Conservation (phyloP, 2,329 filamentous ascomycete genomes). For the Fusarium torreyae region DNA sequence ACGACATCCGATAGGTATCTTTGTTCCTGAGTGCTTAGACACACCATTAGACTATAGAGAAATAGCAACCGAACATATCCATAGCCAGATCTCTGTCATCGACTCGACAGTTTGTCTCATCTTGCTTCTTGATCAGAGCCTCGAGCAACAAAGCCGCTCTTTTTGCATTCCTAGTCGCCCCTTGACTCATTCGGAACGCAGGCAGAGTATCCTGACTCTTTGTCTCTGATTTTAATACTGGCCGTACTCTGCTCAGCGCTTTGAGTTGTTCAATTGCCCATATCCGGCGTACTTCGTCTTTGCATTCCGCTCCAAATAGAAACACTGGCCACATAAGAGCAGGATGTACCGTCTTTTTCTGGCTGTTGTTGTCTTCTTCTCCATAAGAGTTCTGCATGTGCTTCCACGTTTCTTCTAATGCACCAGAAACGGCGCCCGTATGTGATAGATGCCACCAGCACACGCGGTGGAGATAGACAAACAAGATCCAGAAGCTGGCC, state of each 20-base stretch:
- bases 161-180: constrained; percentile 12
- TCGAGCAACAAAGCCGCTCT: constrained; percentile 1
- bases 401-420: neutral
- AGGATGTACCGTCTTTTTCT: constrained; percentile 2
- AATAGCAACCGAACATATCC: constrained; percentile 20
- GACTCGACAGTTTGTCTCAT: neutral
- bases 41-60: neutral
- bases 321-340: constrained; percentile 6
- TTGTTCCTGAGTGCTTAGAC: too few species aligned
- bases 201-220: neutral
- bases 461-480: constrained; percentile 6
- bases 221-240: neutral
- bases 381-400: constrained; percentile 14
- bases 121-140: neutral
- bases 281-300: rapidly evolving
- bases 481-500: constrained; percentile 16
- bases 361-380: neutral
- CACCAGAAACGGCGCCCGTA: neutral
- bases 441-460: constrained; percentile 21
- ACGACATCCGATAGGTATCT: too few species aligned
- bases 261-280: constrained; percentile 2
- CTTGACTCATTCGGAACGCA: constrained; percentile 7
- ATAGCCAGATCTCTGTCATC: constrained; percentile 12
- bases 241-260: neutral
- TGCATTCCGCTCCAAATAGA: constrained; percentile 1